Conservation (phyloP, 2,329 filamentous ascomycete genomes). For the Calonectria pteridis region DNA sequence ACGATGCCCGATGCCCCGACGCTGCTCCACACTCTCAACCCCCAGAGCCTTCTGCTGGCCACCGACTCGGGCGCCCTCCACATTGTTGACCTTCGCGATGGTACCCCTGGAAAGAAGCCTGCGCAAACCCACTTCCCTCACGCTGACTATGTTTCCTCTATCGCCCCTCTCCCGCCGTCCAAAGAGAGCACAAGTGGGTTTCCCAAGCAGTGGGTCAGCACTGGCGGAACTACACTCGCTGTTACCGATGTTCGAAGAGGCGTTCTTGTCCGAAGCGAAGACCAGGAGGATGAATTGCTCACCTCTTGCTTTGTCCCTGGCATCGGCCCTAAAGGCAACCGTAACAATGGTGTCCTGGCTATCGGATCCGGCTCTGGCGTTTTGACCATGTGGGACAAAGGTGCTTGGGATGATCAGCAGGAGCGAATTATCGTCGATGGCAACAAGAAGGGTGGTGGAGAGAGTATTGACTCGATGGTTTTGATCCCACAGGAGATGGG, state of each 20-base stretch:
- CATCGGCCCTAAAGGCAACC: constrained; percentile 73
- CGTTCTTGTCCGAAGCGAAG: constrained; percentile 88
- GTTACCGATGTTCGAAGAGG: constrained; percentile 90
- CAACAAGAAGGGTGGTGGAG: constrained; percentile 69
- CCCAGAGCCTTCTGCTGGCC: constrained; percentile 87
- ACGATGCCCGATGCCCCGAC: constrained; percentile 78
- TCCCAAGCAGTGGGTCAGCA: constrained; percentile 95
- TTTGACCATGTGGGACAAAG: constrained; percentile 92
- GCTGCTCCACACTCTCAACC: constrained; percentile 85
- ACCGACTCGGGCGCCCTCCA: constrained; percentile 93
- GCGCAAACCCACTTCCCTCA: constrained; percentile 88
- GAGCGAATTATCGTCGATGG: constrained; percentile 85
- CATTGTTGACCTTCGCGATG: constrained; percentile 84
- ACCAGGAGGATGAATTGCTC: constrained; percentile 95
- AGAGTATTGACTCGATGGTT: constrained; percentile 84
- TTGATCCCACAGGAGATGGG: constrained; percentile 78
- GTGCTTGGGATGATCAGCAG: constrained; percentile 95
- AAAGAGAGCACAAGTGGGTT: constrained; percentile 87
- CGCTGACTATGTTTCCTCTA: constrained; percentile 90
- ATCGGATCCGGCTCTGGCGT: constrained; percentile 83
- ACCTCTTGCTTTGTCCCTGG: constrained; percentile 83
- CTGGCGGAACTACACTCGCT: constrained; percentile 89
- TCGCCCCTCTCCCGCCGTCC: constrained; percentile 85
- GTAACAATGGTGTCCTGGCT: constrained; percentile 80
- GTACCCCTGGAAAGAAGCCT: constrained; percentile 70